phyloP scores from a whole-genome alignment of 192 early-diverging fungal genomes.

The Allomyces macrogynus region DNA sequence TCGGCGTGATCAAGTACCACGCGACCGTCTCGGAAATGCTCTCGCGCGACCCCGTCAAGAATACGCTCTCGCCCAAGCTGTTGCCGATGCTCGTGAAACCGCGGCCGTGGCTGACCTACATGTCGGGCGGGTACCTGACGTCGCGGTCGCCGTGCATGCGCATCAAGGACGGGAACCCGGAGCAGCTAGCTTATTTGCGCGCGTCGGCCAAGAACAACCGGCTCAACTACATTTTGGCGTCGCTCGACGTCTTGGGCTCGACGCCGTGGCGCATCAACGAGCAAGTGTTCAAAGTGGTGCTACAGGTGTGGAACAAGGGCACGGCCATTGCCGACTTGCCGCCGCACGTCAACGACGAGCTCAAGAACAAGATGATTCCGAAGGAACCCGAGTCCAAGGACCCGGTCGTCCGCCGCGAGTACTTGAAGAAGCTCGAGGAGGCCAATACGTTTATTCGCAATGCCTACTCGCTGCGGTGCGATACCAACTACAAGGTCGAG shows the following conservation, averaged over 20 bases:
- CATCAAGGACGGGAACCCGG: constrained; percentile 32
- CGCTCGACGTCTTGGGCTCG: constrained; percentile 70
- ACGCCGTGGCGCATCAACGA: constrained; percentile 79
- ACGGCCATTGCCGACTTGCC: constrained; percentile 53
- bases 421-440: constrained; percentile 31
- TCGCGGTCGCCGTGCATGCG: constrained; percentile 54
- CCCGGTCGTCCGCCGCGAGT: constrained; percentile 6
- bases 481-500: constrained; percentile 87
- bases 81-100: constrained; percentile 88
- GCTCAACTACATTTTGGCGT: constrained; percentile 42
- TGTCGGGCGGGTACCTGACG: constrained; percentile 66
- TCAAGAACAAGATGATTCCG: not conserved
- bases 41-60: constrained; percentile 27
- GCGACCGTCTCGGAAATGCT: constrained; percentile 47
- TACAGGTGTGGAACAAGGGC: constrained; percentile 76
- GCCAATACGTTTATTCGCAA: constrained; percentile 38
- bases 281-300: constrained; percentile 51
- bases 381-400: constrained; percentile 9
- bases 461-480: constrained; percentile 68
- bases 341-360: constrained; percentile 13
- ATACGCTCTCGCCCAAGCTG: constrained; percentile 44
- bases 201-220: constrained; percentile 56
- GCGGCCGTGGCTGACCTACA: constrained; percentile 69
- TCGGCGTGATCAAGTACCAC: constrained; percentile 55
- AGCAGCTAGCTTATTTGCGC: constrained; percentile 54